A percentile compares a stretch with the other conserved stretches of the same genome.
These are phyloP conservation scores for Alisma plantagoaquatica DNA, from an alignment of 106 monocot genomes.

Conservation along the genomic window DNA sequence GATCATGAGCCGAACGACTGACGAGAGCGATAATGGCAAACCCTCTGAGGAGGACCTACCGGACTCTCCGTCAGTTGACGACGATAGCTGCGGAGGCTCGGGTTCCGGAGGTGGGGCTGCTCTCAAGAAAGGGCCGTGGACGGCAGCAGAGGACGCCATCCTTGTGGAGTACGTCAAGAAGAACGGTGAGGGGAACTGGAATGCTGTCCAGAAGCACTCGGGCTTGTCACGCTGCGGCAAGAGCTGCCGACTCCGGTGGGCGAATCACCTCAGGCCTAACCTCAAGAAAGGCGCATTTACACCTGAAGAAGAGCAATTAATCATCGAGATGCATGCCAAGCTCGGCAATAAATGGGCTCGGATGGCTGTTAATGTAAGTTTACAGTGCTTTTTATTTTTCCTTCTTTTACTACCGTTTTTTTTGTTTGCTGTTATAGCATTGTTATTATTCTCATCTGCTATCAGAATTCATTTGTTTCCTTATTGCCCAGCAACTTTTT, in stretches of 20 bases:
- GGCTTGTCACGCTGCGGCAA: constrained; percentile 1
- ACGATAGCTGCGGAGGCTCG: constrained; percentile 27
- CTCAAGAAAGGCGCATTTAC: constrained; percentile 8
- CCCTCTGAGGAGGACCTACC: constrained; percentile 12
- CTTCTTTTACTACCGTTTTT: no score
- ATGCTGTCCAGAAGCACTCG: background rate
- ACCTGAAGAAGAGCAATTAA: constrained; percentile 1
- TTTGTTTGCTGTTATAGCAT: no score
- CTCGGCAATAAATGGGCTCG: no score
- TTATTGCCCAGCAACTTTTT: no score
- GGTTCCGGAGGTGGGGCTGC: constrained; percentile 3
- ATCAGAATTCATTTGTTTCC: no score
- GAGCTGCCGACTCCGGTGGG: constrained; percentile 6
- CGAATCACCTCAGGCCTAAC: no score
- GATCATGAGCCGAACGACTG: constrained; percentile 13
- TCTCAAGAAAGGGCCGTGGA: constrained; percentile 11
- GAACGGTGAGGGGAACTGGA: constrained; percentile 5
- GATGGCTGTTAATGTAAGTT: constrained; percentile 2
- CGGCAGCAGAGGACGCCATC: constrained; percentile 5
- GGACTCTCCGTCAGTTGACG: constrained; percentile 20
- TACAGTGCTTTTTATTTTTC: no score
- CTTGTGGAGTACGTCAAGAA: constrained; percentile 1
- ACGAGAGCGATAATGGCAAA: constrained; percentile 12
- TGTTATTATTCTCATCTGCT: no score
- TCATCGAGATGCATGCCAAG: constrained; percentile 2